Conservation (phyloP, 805 yeast species). For the Hanseniaspora singularis region DNA sequence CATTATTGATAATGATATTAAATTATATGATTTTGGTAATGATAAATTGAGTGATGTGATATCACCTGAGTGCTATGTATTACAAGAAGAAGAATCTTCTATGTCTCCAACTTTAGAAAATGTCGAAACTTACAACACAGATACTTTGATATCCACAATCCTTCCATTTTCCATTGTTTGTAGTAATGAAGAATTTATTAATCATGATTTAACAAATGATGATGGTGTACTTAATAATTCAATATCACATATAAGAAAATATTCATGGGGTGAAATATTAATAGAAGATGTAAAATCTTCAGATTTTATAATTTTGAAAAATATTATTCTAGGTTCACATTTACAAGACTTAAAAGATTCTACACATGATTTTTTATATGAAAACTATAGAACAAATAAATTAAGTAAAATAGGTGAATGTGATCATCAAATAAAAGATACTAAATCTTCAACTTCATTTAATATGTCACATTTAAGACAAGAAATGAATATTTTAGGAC, state of each 20-base stretch:
- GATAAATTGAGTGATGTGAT: conserved; percentile 31
- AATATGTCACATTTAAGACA: not conserved
- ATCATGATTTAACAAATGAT: conserved; percentile 28
- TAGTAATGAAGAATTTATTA: conserved; percentile 33
- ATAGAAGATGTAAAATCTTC: conserved; percentile 47
- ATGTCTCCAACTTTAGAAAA: conserved; percentile 16
- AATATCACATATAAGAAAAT: conserved; percentile 38
- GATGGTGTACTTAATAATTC: conserved; percentile 13
- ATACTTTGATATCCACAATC: conserved; percentile 33
- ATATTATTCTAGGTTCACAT: conserved; percentile 64
- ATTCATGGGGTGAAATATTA: conserved; percentile 57
- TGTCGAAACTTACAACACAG: conserved; percentile 20
- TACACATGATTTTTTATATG: conserved; percentile 66
- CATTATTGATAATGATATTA: conserved; percentile 45
- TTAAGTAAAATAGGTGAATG: conserved; percentile 30
- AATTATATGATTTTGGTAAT: conserved; percentile 60
- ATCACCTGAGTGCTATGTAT: conserved; percentile 24
- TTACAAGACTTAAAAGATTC: conserved; percentile 70
- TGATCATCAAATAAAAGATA: not conserved
- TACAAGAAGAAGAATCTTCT: too few relatives aligned
- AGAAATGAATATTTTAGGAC: not conserved
- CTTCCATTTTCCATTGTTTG: conserved; percentile 58
- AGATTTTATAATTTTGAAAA: conserved; percentile 61
- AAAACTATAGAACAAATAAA: conserved; percentile 62
- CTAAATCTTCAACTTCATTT: not conserved